Evolutionary conservation across 2,329 filamentous ascomycete genomes (phyloP), one percentile per base, ranked within the genome.

Genomic region (Alternaria ventricosa): DNA sequence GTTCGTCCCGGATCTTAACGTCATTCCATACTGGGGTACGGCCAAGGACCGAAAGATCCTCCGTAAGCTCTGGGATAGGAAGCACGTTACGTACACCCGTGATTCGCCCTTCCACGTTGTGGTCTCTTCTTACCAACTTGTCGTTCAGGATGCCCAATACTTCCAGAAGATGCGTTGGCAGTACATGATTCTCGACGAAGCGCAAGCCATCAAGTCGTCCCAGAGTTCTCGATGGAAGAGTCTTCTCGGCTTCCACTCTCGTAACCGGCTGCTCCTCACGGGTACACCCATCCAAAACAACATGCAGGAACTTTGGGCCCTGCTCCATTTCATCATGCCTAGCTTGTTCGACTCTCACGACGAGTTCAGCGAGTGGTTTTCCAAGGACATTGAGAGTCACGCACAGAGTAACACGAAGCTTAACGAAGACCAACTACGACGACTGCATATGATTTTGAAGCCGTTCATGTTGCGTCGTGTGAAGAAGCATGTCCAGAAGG

Each of bases 161-260:
- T 98, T 99, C 84, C 95, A 97, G 82, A 98, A 98, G 85, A 96
- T 99, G 87, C 92, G 92, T 73, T 99, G 96, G 96, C 96, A 98
- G 82, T 98, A 99, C 84, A 99, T 99, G 96, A 97, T 99, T 80
- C 88, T 99, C 44, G 96, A 99, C 73, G 96, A 99, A 81, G 96
- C 96, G 2, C 96, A 99, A 79, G 96, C 96, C 70, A 98, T 99
- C 88, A 99, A 99, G 85, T 97, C 94, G 66, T 97, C 96, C 1
- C 89, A 92, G 75, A 97, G 94, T 84, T 97, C 94, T 15, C 89
- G 96, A 76, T 99, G 96, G 96, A 99, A 98, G 87, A 94, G 92
- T 70, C 82, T 99, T 68, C 86, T 99, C 50, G 92, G 91, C 55
- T 98, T 98, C 86, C 92, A 96, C 79, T 98, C 95, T 82, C 92